A percentile compares a stretch with the other conserved stretches of the same genome.
Conservation (phyloP, 345 rosid species). For the Populus euphratica region DNA sequence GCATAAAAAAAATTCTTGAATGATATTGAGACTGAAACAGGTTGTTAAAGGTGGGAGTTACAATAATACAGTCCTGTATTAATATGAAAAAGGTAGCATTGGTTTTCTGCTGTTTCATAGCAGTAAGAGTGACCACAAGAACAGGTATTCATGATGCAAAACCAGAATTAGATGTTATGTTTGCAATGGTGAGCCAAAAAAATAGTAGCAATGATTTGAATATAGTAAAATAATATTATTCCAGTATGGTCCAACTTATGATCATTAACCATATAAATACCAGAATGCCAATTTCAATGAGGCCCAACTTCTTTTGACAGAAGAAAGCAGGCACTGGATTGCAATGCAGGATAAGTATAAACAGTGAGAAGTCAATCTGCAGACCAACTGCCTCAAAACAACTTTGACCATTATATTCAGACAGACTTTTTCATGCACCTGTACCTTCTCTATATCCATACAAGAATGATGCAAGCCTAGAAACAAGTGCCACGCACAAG, state of each 20-base stretch:
- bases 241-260: background rate
- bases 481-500: background rate
- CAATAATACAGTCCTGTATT: background rate
- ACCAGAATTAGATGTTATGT: background rate
- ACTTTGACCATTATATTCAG: background rate
- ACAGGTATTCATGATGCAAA: background rate
- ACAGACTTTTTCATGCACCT: background rate
- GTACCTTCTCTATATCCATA: background rate
- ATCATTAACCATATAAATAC: background rate
- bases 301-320: background rate
- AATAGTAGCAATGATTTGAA: background rate
- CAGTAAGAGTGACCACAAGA: background rate
- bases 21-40: background rate
- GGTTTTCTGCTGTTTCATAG: background rate
- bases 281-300: background rate
- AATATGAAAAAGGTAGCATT: background rate
- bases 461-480: background rate
- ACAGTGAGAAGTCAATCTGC: background rate
- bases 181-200: background rate
- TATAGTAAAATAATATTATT: background rate
- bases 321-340: background rate
- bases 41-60: background rate
- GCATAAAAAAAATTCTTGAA: background rate
- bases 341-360: background rate
- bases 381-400: background rate